These are phyloP conservation scores for Spiromastix sp. DNA, from an alignment of 2,329 filamentous ascomycete species.

Conservation along the genomic window DNA sequence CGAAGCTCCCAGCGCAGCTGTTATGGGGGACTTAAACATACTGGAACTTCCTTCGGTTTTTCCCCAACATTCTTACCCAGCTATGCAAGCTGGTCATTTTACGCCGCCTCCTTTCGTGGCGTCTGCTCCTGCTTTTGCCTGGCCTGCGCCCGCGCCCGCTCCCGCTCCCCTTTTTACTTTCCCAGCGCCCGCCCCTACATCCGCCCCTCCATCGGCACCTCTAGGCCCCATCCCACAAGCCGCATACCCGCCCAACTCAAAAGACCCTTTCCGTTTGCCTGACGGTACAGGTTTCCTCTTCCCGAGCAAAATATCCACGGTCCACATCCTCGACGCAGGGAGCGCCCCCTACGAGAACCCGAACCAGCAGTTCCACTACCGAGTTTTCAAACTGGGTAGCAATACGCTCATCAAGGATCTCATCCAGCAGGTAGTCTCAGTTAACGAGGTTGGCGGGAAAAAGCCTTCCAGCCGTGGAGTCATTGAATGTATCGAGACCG, in stretches of 20 bases:
- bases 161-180: too few species aligned
- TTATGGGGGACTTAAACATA: too few species aligned
- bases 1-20: too few species aligned
- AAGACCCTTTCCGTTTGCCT: conserved; percentile 38
- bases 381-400: conserved; percentile 43
- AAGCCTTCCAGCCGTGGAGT: conserved; percentile 40
- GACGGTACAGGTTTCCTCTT: conserved; percentile 56
- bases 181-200: conserved; percentile 9
- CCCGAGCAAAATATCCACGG: conserved; percentile 46
- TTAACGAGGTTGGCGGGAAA: conserved; percentile 28
- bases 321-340: conserved; percentile 46
- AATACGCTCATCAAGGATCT: conserved; percentile 46
- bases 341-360: conserved; percentile 24
- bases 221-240: conserved; percentile 42
- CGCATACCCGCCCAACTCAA: conserved; percentile 47
- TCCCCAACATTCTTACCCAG: too few species aligned
- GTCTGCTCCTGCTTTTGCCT: too few species aligned
- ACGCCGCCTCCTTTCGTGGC: too few species aligned
- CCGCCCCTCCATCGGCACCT: conserved; percentile 20
- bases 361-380: conserved; percentile 32
- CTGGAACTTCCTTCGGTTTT: too few species aligned
- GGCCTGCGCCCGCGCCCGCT: too few species aligned
- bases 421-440: conserved; percentile 49
- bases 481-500: conserved; percentile 43
- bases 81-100: too few species aligned